Conservation (phyloP, 805 yeast genomes). For the Hanseniaspora jakobsenii region DNA sequence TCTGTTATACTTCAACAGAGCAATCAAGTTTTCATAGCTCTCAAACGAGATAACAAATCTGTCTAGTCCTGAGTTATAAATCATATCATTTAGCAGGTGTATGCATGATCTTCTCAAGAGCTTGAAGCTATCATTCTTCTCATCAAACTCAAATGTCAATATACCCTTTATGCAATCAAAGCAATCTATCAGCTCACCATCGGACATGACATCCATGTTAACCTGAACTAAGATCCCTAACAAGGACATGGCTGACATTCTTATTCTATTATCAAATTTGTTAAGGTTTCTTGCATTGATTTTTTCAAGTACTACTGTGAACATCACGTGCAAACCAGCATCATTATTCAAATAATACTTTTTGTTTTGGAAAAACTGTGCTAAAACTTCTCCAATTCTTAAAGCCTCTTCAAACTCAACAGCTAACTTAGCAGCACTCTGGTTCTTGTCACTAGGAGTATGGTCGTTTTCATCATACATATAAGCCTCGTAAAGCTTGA, state of each 20-base stretch:
- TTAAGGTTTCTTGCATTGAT: slow-evolving; percentile 27
- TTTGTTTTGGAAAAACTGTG: slow-evolving; percentile 41
- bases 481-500: slow-evolving; percentile 28
- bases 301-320: slow-evolving; percentile 33
- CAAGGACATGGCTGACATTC: slow-evolving; percentile 81
- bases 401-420: slow-evolving; percentile 51
- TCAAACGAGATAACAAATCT: slow-evolving; percentile 34
- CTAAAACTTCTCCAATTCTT: slow-evolving; percentile 69
- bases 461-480: slow-evolving; percentile 23
- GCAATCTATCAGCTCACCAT: slow-evolving; percentile 39
- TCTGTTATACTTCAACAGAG: slow-evolving; percentile 33
- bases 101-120: slow-evolving; percentile 66
- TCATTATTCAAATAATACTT: slow-evolving; percentile 33
- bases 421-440: too few species aligned
- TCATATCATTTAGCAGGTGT: slow-evolving; percentile 50
- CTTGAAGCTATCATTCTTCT: slow-evolving; percentile 31
- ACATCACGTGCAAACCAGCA: slow-evolving; percentile 32
- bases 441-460: too few species aligned
- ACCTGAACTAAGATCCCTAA: slow-evolving; percentile 58
- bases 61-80: slow-evolving; percentile 37
- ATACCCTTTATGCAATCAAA: slow-evolving; percentile 72
- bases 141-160: slow-evolving; percentile 44
- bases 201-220: slow-evolving; percentile 41
- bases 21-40: slow-evolving; percentile 34
- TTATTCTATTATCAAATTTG: slow-evolving; percentile 41